Evolutionary conservation across 148 eudicot species (phyloP), one percentile per base, ranked within the genome.

Genomic region (Limonium bicolor): DNA sequence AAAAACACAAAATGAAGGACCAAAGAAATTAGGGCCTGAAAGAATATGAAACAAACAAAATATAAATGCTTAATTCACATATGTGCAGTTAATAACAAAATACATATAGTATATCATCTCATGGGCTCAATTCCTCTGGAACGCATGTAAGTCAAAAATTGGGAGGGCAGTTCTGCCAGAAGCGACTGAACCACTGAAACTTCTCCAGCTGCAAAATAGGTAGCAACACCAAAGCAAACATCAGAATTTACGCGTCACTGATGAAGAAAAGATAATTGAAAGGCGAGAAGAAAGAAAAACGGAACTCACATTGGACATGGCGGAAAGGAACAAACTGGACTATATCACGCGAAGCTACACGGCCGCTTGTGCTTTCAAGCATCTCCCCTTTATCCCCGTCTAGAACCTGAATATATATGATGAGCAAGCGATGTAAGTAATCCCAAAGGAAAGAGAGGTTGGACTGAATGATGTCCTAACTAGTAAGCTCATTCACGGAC

Each of bases 311-410:
- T 11, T 85, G 88, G 21, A 78, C 76, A 55, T 92, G 95, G 11
- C 95, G 78, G 50, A 92, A 61, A n/a, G 94, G 95, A 45, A 85
- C 95, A 54, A 90, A 90, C 50, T 90, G 99, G 62, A 90, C 85
- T 27, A 90, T 81, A 63, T 90, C 95, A 25, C 99, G 99, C 26
- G 94, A 62, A 34, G 99, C 85, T 32, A 81, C 73, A 48, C 87
- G 84, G 28, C 88, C 94, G 1, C 56, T 71, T 61, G 99, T 39
- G 49, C 94, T 85, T 61, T 90, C 95, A 7, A 90, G 95, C 58
- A 79, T 85, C 10, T 71, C 86, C 43, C 81, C 94, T 59, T 72
- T 81, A 56, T 90, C 94, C 42, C 80, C 94, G 47, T 90, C 95
- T 52, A 90, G 63, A 36, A 78, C 57, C 99, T 90, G 72, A 58